Evolutionary conservation across 1,284 basidiomycete genomes (phyloP), one percentile per base, ranked within the genome.

Genomic region (Veloporphyrellus conicus): DNA sequence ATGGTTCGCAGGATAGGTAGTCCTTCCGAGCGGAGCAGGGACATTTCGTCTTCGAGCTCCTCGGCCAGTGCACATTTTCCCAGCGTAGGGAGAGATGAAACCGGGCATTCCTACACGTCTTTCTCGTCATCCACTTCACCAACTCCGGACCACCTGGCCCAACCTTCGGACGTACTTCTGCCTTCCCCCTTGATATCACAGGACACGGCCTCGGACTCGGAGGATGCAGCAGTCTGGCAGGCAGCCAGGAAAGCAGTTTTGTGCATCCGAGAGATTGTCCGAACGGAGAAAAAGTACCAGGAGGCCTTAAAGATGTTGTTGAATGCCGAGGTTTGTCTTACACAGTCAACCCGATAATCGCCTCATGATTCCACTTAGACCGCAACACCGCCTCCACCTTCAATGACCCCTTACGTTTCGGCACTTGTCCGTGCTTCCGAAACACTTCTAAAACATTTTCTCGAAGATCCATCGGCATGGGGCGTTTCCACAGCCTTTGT

Each of bases 261-360:
- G n/a, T 72, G 73, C 58, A 72, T 77, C 42, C 68, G 77, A 32
- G 84, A 87, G 64, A 72, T 87, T 40, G 71, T 87, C 22, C 71
- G 77, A 36, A 86, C 84, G 3, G 84, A 86, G 61, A 74, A 75
- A 49, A 79, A 72, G 51, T 87, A 86, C 58, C 73, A 79, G 46
- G 65, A 69, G 2, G 73, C 75, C 10, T 62, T 86, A 39, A 68
- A 68, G 19, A 60, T 71, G 39, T 65, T 84, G 38, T 63, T 73
- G 25, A 56, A 64, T 10, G 68, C 67, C 12, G 62, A 72, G 41
- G 78, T 77, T 35, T 53, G 64, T 56, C 45, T 34, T 48, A 16
- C 25, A 19, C 20, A 12, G 32, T 22, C 28, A 42, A 45, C 31
- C 6, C 39, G 11, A 32, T 45, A 25, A 25, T 38, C 35, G 9